A percentile compares a stretch with the other conserved stretches of the same genome.
These are phyloP conservation scores for Limonium bicolor DNA, from an alignment of 148 eudicot genomes.

Conservation along the genomic window DNA sequence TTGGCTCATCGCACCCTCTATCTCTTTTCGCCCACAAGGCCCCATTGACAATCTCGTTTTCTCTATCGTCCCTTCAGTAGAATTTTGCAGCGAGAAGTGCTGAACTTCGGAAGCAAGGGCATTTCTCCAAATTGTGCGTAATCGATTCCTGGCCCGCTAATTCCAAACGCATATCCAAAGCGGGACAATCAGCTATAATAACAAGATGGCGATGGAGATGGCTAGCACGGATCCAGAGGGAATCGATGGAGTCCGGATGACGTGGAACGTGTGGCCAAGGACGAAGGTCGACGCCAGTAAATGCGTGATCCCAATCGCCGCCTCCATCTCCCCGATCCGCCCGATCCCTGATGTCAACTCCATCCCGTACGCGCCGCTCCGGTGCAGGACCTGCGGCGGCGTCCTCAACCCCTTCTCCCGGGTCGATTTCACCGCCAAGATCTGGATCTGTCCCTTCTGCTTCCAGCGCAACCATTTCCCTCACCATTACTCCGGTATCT, in stretches of 20 bases:
- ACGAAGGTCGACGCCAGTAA: conserved; percentile 75
- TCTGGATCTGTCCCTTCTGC: conserved; percentile 92
- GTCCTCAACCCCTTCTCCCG: conserved; percentile 50
- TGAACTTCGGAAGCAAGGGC: too few species aligned
- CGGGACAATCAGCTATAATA: too few species aligned
- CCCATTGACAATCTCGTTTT: too few species aligned
- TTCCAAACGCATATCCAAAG: too few species aligned
- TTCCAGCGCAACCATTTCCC: conserved; percentile 81
- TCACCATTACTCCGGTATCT: conserved; percentile 45
- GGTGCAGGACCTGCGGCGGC: conserved; percentile 61
- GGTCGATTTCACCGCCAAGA: conserved; percentile 53
- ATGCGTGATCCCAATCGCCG: conserved; percentile 82
- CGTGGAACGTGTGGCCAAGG: conserved; percentile 83
- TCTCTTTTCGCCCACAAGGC: too few species aligned
- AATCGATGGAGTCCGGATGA: conserved; percentile 71
- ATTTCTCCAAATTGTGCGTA: too few species aligned
- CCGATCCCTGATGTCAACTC: conserved; percentile 36
- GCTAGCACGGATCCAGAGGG: conserved; percentile 50
- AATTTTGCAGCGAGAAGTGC: too few species aligned
- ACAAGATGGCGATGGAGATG: conserved; percentile 43
- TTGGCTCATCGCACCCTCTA: too few species aligned
- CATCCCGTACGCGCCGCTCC: conserved; percentile 65
- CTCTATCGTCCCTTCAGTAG: too few species aligned
- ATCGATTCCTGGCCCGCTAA: too few species aligned
- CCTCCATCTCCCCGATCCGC: conserved; percentile 62